Evolutionary conservation across 495 filamentous ascomycete genomes (phyloP), one percentile per base, ranked within the genome.

Genomic region (Penicillium subrubescens): DNA sequence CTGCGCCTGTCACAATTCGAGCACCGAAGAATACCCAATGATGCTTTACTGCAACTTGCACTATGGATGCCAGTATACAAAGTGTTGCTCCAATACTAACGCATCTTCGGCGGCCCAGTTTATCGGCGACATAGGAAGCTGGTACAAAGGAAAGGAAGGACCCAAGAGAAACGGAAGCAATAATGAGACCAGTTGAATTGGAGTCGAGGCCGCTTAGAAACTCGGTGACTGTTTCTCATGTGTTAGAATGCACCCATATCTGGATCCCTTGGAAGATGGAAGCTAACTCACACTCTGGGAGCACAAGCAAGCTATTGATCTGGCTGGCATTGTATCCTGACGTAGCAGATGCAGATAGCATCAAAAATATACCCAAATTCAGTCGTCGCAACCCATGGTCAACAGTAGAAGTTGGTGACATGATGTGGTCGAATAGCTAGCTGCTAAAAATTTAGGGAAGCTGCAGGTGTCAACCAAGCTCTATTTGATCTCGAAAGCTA

Each of bases 241-340:
- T 56, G 54, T 62, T 19, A 46, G 54, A 17, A 46, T 37, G 1
- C 17, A 29, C 19, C 15, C n/a, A 2, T 12, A 10, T 10, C n/a
- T 23, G 0, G 19, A 37, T 34, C 37, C 23, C 14, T 43, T 15
- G 33, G 1, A 27, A 41, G 19, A 39, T 27, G 6, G 31, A 19
- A 48, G 19, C 37, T 57, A 5, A 43, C 67, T 65, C 61, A 74
- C 71, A 74, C 61, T 74, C 69, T 15, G 71, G 71, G 21, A 74
- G 62, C 3, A 74, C 71, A 5, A 72, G 62, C 8, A 74, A 53
- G 33, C 71, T 69, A 48, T 74, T 74, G 59, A 74, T 74, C 65
- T 72, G 68, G 46, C 71, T 74, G 33, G 69, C 67, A 64, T 69
- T 72, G 35, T 72, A 74, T 39, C 71, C 71, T 7, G 71, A 60